Base-by-base conservation (phyloP, 441 rosid genomes). In the Manihot esculenta region DNA sequence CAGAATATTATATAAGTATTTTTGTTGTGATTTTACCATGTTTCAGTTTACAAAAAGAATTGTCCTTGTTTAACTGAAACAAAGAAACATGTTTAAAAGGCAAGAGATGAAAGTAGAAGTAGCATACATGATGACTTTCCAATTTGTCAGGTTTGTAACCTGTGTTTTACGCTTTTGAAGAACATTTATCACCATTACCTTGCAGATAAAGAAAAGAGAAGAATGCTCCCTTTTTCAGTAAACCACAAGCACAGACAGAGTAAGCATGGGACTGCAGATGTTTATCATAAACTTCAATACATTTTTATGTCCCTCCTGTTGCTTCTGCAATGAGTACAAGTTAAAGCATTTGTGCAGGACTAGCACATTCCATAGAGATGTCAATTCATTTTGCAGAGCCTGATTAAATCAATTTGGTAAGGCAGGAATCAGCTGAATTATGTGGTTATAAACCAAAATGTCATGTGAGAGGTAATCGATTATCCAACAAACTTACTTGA, bases 121-220 rank as follows among this genome's bases (percentile, higher is more conserved):
- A 24, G 61, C 64, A 51, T 18, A 51, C 49, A 57, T 69, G 53
- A 50, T 56, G 33, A 71, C 66, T 65, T 72, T 62, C 65, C n/a
- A 30, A 30, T 8, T 18, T 35, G 65, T 72, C 77, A 72, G 70
- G 51, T 66, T 38, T 11, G 44, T 64, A 67, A 66, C 15, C 42
- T 20, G 26, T 35, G 42, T 50, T 64, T 26, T 66, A 75, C 66
- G 53, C 68, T 49, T 62, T 70, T 70, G 26, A 51, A 66, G 70
- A 38, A 38, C 42, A 38, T 38, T 7, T 8, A 38, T 38, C 42
- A 5, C 42, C 42, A 38, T 38, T 9, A 38, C 42, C 42, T 38
- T 38, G 42, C 42, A 57, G 10, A 38, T 66, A 50, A 49, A 66
- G 51, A 20, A 59, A 24, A 33, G 60, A 10, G 30, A 23, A 12